Percentiles rank a stretch among this genome's conserved stretches.
Conservation (phyloP, 2,329 filamentous ascomycete species). For the Drechslerella stenobrocha region DNA sequence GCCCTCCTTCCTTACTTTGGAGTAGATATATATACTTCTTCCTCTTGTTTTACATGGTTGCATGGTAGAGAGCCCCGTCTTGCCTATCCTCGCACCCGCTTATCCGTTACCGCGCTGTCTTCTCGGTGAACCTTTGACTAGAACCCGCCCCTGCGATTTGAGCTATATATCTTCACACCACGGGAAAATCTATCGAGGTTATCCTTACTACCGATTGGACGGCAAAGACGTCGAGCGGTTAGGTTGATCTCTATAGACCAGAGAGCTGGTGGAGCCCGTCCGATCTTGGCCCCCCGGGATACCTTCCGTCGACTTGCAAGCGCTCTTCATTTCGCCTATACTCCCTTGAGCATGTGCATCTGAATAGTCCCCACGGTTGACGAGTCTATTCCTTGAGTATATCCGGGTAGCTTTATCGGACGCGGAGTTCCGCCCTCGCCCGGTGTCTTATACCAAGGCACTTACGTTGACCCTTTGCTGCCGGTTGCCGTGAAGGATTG, state of each 20-base stretch:
- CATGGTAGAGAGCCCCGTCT: neutral
- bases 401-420: constrained; percentile 31
- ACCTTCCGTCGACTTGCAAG: constrained; percentile 35
- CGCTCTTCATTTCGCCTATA: constrained; percentile 48
- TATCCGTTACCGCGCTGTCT: neutral
- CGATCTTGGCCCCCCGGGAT: constrained; percentile 38
- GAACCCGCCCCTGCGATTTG: neutral
- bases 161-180: neutral
- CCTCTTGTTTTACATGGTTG: neutral
- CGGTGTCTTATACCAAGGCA: constrained; percentile 12
- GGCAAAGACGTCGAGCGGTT: constrained; percentile 38
- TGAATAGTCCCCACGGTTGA: constrained; percentile 22
- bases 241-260: constrained; percentile 36
- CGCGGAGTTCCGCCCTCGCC: constrained; percentile 28
- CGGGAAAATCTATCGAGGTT: neutral
- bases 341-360: constrained; percentile 37
- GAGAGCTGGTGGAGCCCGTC: constrained; percentile 32
- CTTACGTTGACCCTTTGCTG: constrained; percentile 35
- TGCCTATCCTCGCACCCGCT: neutral
- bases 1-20: neutral
- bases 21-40: constrained; percentile 2
- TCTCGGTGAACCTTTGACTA: neutral
- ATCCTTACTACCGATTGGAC: constrained; percentile 34
- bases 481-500: constrained; percentile 23
- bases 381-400: constrained; percentile 18